phyloP scores from a whole-genome alignment of 2,329 filamentous ascomycete species.

The Alternaria consortialis region DNA sequence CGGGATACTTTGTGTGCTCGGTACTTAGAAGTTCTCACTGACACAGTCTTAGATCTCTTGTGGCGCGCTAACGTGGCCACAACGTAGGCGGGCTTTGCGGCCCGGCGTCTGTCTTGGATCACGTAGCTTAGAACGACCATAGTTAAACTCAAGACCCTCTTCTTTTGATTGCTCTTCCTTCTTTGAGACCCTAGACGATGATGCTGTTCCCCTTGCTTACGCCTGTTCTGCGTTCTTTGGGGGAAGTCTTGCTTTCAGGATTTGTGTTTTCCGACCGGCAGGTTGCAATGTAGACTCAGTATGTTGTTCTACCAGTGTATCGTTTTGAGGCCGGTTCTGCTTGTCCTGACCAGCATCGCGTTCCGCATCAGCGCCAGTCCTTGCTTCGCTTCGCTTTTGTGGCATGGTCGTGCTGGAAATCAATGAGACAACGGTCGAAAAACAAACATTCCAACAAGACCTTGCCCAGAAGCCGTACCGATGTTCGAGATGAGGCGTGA shows the following conservation, averaged over 20 bases:
- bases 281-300: not conserved
- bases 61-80: not conserved
- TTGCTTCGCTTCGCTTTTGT: not conserved
- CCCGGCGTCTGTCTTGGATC: conserved; percentile 2
- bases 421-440: not conserved
- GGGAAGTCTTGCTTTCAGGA: not conserved
- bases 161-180: not conserved
- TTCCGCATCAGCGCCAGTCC: not conserved
- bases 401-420: not conserved
- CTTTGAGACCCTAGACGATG: not conserved
- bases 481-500: not conserved
- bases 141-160: conserved; percentile 18
- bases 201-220: not conserved
- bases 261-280: not conserved
- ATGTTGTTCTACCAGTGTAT: not conserved
- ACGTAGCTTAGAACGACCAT: conserved; percentile 12
- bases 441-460: not conserved
- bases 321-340: not conserved
- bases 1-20: not conserved
- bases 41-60: not conserved
- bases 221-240: not conserved
- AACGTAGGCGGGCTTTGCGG: not conserved
- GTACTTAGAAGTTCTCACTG: not conserved
- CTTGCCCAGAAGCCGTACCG: not conserved
- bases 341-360: not conserved